A percentile compares a stretch with the other conserved stretches of the same genome.
Conservation (phyloP, 1,139 yeast genomes). For the Taphrina pruni region DNA sequence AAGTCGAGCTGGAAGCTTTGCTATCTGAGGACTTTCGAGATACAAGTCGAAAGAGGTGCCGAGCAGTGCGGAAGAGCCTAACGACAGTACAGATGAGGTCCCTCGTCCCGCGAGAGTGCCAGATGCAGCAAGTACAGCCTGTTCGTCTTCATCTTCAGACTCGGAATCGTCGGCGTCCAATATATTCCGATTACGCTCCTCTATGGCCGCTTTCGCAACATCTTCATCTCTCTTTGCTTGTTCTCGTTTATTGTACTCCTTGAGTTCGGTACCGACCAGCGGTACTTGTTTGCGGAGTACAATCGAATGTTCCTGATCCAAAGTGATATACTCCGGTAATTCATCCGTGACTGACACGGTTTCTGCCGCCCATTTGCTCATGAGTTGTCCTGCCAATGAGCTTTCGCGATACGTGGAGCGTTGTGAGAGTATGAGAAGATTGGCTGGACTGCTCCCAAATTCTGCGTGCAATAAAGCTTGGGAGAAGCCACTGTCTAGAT, state of each 20-base stretch:
- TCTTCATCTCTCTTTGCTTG: constrained; percentile 56
- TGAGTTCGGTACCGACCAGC: constrained; percentile 53
- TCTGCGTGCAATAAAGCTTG: constrained; percentile 44
- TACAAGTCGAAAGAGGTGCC: constrained; percentile 41
- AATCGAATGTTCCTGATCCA: constrained; percentile 31
- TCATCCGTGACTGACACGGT: constrained; percentile 45
- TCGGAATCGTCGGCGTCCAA: constrained; percentile 53
- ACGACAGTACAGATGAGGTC: constrained; percentile 17
- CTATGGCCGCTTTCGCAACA: constrained; percentile 62
- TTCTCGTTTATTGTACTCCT: constrained; percentile 49
- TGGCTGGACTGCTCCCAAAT: constrained; percentile 38
- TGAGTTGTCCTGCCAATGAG: constrained; percentile 58
- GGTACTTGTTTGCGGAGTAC: constrained; percentile 46
- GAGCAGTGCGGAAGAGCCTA: constrained; percentile 42
- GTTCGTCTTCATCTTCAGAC: constrained; percentile 53
- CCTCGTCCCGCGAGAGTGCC: constrained; percentile 31
- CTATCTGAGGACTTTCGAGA: constrained; percentile 39
- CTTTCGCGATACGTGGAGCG: constrained; percentile 50
- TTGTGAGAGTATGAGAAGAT: constrained; percentile 64
- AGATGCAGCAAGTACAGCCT: constrained; percentile 29
- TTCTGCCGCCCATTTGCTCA: constrained; percentile 60
- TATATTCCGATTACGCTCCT: constrained; percentile 62
- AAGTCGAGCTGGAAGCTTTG: constrained; percentile 39
- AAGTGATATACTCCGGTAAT: constrained; percentile 18
- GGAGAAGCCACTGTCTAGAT: constrained; percentile 69